Percentiles rank a stretch among this genome's conserved stretches.
These are phyloP conservation scores for Magnaporthiopsis poae DNA, from an alignment of 2,329 filamentous ascomycete genomes.

Conservation along the genomic window DNA sequence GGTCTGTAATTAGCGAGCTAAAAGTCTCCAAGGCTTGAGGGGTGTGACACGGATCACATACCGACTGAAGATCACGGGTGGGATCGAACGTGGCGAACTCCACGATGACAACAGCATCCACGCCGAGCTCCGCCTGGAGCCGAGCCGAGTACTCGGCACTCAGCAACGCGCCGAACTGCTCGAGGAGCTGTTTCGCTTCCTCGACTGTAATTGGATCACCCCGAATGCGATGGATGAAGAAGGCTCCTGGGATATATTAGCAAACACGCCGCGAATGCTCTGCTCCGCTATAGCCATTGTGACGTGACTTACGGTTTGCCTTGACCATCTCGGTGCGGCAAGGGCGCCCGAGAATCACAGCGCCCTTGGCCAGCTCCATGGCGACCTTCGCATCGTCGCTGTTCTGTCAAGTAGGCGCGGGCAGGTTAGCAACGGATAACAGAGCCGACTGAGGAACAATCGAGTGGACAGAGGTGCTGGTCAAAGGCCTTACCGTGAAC, in stretches of 20 bases:
- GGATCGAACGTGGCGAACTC: conserved; percentile 43
- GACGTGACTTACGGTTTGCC: conserved; percentile 40
- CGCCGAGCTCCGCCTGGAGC: conserved; percentile 23
- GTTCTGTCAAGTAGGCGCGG: conserved; percentile 27
- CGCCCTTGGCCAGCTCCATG: conserved; percentile 35
- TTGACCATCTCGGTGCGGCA: conserved; percentile 52
- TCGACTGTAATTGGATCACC: conserved; percentile 27
- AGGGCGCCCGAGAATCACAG: conserved; percentile 42
- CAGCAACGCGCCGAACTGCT: conserved; percentile 33
- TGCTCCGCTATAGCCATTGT: neutral
- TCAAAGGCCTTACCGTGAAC: conserved; percentile 40
- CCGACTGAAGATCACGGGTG: conserved; percentile 37
- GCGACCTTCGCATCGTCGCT: conserved; percentile 38
- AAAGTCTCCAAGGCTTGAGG: neutral
- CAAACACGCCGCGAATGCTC: neutral
- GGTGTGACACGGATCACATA: conserved; percentile 23
- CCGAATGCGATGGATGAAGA: conserved; percentile 34
- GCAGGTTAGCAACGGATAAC: conserved; percentile 11
- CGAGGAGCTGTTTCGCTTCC: conserved; percentile 36
- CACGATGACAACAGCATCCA: conserved; percentile 34
- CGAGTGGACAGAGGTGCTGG: neutral
- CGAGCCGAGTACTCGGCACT: conserved; percentile 27
- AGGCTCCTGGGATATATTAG: conserved; percentile 31
- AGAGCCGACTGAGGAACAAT: neutral
- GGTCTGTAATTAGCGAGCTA: conserved; percentile 11